Percentiles rank a stretch among this genome's conserved stretches.
phyloP scores from a whole-genome alignment of 768 basidiomycete species.

The Strobilomyces confusus region DNA sequence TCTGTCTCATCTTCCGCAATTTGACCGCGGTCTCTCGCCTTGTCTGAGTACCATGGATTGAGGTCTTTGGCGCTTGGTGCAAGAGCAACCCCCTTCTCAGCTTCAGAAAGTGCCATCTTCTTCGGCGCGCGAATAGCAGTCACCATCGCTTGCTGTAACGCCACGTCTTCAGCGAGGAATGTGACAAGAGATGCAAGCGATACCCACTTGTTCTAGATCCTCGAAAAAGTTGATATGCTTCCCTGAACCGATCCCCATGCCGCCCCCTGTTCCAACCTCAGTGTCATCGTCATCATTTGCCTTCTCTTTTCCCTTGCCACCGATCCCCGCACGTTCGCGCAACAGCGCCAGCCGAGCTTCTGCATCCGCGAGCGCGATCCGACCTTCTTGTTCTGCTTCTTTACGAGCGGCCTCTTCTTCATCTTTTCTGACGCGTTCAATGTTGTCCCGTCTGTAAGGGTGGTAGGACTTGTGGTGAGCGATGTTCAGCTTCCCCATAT shows the following conservation, averaged over 20 bases:
- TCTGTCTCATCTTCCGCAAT: constrained; percentile 29
- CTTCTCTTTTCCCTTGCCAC: constrained; percentile 35
- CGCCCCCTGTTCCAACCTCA: not conserved
- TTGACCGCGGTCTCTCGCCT: constrained; percentile 20
- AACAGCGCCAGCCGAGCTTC: constrained; percentile 71
- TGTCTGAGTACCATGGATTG: constrained; percentile 69
- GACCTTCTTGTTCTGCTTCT: constrained; percentile 66
- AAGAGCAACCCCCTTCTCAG: constrained; percentile 69
- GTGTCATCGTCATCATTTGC: constrained; percentile 29
- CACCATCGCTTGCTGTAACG: constrained; percentile 40
- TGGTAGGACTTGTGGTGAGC: constrained; percentile 92
- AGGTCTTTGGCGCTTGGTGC: constrained; percentile 75
- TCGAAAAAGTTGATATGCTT: constrained; percentile 85
- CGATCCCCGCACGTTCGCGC: constrained; percentile 54
- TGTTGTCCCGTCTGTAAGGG: constrained; percentile 80
- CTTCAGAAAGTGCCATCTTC: constrained; percentile 45
- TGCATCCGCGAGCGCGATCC: constrained; percentile 72
- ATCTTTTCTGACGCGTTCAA: constrained; percentile 74
- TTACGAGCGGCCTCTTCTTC: constrained; percentile 72
- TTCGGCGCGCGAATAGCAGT: constrained; percentile 47
- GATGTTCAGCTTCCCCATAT: constrained; percentile 55
- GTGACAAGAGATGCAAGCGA: not conserved
- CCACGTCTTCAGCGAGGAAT: not conserved
- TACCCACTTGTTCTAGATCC: constrained; percentile 66
- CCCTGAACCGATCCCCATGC: constrained; percentile 28